Percentiles rank a stretch among this genome's conserved stretches.
These are phyloP conservation scores for Silene vulgaris DNA, from an alignment of 179 eudicot genomes.

Conservation along the genomic window DNA sequence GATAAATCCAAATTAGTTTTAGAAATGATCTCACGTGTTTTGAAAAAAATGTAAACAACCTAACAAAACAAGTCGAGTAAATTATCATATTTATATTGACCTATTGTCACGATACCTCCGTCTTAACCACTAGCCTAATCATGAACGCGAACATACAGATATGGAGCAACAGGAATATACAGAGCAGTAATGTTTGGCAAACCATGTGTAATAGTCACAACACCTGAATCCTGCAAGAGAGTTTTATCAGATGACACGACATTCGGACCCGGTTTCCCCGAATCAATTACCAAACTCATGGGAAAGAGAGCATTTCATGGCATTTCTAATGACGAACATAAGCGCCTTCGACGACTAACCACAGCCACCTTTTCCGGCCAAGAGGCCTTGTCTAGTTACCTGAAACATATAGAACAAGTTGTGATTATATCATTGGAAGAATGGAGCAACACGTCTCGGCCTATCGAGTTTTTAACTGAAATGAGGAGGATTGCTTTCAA, in stretches of 20 bases:
- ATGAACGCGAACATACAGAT: conserved; percentile 1
- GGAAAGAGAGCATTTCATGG: conserved; percentile 45
- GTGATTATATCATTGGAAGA: conserved; percentile 32
- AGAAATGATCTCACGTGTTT: too few species aligned
- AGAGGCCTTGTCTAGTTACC: conserved; percentile 42
- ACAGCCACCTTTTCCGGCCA: conserved; percentile 43
- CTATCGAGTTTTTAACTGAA: conserved; percentile 50
- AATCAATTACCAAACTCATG: conserved; percentile 34
- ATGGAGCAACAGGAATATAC: conserved; percentile 35
- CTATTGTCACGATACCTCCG: too few species aligned
- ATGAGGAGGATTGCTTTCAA: conserved; percentile 47
- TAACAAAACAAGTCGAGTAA: too few species aligned
- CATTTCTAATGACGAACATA: conserved; percentile 44
- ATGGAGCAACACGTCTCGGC: conserved; percentile 34
- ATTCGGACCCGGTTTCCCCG: conserved; percentile 50
- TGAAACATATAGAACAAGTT: conserved; percentile 36
- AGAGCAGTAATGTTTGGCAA: conserved; percentile 47
- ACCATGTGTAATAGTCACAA: conserved; percentile 51
- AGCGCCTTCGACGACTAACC: conserved; percentile 43
- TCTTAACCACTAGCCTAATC: too few species aligned
- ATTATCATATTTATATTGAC: too few species aligned
- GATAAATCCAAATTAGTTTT: too few species aligned
- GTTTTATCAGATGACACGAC: conserved; percentile 38
- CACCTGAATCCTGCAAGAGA: conserved; percentile 42
- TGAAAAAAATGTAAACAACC: too few species aligned